Evolutionary conservation across 352 stramenopile species (phyloP).

Genomic region (Pilasporangium apinafurcum): DNA sequence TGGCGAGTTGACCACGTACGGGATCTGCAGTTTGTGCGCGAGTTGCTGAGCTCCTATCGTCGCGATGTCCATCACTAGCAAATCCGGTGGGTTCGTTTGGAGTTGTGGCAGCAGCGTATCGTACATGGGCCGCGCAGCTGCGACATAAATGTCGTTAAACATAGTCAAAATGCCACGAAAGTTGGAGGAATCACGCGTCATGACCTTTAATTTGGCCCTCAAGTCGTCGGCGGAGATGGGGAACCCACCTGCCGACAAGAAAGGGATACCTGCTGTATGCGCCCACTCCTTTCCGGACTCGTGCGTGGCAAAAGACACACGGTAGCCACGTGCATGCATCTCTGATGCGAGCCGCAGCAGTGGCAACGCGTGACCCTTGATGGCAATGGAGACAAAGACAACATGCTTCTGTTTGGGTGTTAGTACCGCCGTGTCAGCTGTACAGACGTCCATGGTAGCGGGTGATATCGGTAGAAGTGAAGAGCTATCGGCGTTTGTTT

Average conservation of each 20-base stretch:
- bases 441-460: too few relatives aligned
- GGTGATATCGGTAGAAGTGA: too few relatives aligned
- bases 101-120: conserved; percentile 57
- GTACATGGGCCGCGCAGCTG: conserved; percentile 71
- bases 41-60: conserved; percentile 76
- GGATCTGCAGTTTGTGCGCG: conserved; percentile 66
- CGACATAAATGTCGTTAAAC: conserved; percentile 86
- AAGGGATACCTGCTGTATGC: conserved; percentile 36
- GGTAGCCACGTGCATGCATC: conserved; percentile 66
- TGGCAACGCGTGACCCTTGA: conserved; percentile 73
- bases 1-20: conserved; percentile 81
- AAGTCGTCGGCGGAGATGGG: conserved; percentile 72
- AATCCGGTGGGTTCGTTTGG: conserved; percentile 25
- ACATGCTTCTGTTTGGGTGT: conserved; percentile 33
- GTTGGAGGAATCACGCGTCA: conserved; percentile 78
- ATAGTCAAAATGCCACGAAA: conserved; percentile 84
- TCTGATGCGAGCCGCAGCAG: conserved; percentile 71
- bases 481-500: too few relatives aligned
- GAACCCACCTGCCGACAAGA: conserved; percentile 69
- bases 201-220: conserved; percentile 58
- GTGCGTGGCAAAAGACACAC: conserved; percentile 78
- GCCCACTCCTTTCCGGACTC: conserved; percentile 77
- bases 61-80: conserved; percentile 80
- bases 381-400: conserved; percentile 77
- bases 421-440: not conserved